phyloP scores from a whole-genome alignment of 495 filamentous ascomycete genomes.

The Trichoderma virens region DNA sequence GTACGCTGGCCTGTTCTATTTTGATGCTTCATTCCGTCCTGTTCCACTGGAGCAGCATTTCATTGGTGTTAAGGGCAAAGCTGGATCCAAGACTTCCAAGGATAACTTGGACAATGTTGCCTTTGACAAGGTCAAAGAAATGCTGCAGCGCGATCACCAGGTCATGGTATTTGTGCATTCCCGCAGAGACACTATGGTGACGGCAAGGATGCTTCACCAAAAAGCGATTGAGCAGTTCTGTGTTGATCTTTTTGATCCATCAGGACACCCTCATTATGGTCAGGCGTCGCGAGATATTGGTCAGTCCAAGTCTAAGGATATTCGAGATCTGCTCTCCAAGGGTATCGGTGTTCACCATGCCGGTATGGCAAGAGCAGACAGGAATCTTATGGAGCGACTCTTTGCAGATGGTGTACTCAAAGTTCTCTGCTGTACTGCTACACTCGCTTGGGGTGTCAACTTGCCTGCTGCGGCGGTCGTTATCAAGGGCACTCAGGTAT shows the following conservation, averaged over 20 bases:
- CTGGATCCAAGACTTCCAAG: conserved; percentile 64
- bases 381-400: conserved; percentile 86
- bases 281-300: conserved; percentile 73
- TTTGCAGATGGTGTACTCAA: conserved; percentile 86
- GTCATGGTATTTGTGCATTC: conserved; percentile 99
- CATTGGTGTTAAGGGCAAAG: conserved; percentile 88
- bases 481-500: conserved; percentile 96
- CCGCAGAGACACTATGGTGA: conserved; percentile 83
- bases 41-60: conserved; percentile 98
- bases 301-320: conserved; percentile 69
- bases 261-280: conserved; percentile 59
- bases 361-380: conserved; percentile 85
- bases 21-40: conserved; percentile 89
- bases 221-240: conserved; percentile 75
- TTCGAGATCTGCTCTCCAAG: conserved; percentile 80
- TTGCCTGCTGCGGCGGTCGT: conserved; percentile 93
- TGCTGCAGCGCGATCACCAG: conserved; percentile 82
- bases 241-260: conserved; percentile 74
- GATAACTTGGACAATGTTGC: conserved; percentile 82
- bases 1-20: conserved; percentile 90
- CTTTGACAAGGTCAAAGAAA: conserved; percentile 91
- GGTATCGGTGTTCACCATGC: conserved; percentile 95
- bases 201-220: conserved; percentile 76
- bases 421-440: conserved; percentile 96
- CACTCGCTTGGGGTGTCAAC: conserved; percentile 98